Evolutionary conservation across 164 flowering plant species (phyloP), one percentile per base, ranked within the genome.

Genomic region (Dillenia suffruticosa): DNA sequence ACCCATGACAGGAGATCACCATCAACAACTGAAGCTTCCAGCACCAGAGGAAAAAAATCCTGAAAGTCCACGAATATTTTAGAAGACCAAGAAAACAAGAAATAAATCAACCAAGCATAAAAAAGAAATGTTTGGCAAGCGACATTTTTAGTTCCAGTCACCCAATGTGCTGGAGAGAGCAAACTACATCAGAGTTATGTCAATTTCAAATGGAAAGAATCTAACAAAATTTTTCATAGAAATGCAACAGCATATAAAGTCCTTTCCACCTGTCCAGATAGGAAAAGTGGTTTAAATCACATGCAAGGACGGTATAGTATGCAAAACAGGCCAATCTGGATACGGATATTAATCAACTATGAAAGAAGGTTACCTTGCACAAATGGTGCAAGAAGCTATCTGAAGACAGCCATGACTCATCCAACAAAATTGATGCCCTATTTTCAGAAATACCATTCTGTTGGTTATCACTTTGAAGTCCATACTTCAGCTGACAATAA

Each of bases 1-100:
- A 92, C 95, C 96, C 94, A 93, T 51, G 82, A 63, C 14, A 93
- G 73, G 67, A 93, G 90, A 74, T 90, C 89, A 51, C 97, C 98
- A 74, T 90, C 96, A 58, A 93, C 79, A 59, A 81, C 79, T 12
- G 89, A 64, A 56, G 92, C 93, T 59, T 87, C 96, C 68, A 63
- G 83, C 66, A 93, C 77, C 78, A 87, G 64, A 16, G 79, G 72
- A 69, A 88, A 82, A 76, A 90, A 90, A 58, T 93, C 97, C 98
- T 92, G 86, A 56, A 76, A 67, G 32, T 1, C 22, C 22, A 19
- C 22, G 1, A 19, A 19, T 19, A 19, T 19, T 19, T 19, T 19
- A 19, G 22, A 19, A 19, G 22, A 19, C 22, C 22, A 19, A 19
- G 22, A 19, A 19, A 19, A 19, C 22, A 19, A 19, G 22, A 19